These are phyloP conservation scores for Solanum hybrid DNA, from an alignment of 305 asterid genomes.

Conservation along the genomic window DNA sequence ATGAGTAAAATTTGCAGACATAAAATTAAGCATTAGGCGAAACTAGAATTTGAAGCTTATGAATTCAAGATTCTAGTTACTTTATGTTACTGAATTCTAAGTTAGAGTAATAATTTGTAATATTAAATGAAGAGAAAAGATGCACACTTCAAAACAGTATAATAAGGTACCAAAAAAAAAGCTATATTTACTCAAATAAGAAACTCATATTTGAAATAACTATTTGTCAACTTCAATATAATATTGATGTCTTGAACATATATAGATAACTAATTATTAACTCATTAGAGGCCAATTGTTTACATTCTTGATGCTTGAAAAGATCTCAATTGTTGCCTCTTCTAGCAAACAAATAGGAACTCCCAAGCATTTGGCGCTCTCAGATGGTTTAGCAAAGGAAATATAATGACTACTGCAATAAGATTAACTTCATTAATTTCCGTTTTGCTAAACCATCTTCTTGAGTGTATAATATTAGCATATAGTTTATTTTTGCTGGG, in stretches of 20 bases:
- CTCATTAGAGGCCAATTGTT: neutral
- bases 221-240: neutral
- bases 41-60: neutral
- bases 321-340: neutral
- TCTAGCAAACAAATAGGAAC: neutral
- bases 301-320: neutral
- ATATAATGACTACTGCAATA: neutral
- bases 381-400: slow-evolving; percentile 5
- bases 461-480: neutral
- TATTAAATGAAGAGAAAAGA: neutral
- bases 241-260: neutral
- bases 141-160: neutral
- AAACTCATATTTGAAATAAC: neutral
- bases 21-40: neutral
- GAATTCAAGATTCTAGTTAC: neutral
- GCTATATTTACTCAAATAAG: slow-evolving; percentile 9
- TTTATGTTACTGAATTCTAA: neutral
- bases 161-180: neutral
- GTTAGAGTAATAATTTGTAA: neutral
- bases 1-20: neutral
- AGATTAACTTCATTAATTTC: neutral
- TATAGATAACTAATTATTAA: neutral
- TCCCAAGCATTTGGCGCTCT: neutral
- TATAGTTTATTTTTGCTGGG: neutral
- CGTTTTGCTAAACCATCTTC: neutral